Conservation (phyloP, 768 basidiomycete species). For the Kwoniella dejecticola region DNA sequence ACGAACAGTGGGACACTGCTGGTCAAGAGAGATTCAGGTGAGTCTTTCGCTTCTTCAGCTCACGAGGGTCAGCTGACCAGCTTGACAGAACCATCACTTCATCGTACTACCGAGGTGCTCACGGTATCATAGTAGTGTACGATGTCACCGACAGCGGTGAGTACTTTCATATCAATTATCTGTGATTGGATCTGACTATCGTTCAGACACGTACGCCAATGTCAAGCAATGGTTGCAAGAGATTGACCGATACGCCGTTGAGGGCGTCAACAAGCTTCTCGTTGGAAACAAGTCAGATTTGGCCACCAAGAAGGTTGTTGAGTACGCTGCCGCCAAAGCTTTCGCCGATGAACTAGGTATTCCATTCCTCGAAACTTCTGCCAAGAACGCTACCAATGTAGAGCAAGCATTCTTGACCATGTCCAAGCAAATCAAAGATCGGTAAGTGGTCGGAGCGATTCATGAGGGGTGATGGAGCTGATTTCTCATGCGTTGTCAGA, state of each 20-base stretch:
- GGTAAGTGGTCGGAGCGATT: slow-evolving; percentile 41
- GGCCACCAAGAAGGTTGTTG: slow-evolving; percentile 76
- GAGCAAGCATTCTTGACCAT: slow-evolving; percentile 98
- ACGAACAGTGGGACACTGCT: slow-evolving; percentile 90
- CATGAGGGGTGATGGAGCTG: background rate
- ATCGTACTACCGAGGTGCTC: slow-evolving; percentile 97
- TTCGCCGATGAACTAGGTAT: slow-evolving; percentile 91
- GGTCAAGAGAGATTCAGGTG: slow-evolving; percentile 77
- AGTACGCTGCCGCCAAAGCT: slow-evolving; percentile 59
- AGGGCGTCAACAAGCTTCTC: slow-evolving; percentile 98
- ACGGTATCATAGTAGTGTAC: slow-evolving; percentile 76
- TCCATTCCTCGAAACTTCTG: slow-evolving; percentile 96
- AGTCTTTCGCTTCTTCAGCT: background rate
- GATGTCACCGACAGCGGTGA: slow-evolving; percentile 48
- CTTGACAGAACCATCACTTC: slow-evolving; percentile 98
- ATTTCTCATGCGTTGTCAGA: slow-evolving; percentile 15
- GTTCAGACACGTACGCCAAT: slow-evolving; percentile 56
- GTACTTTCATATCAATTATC: slow-evolving; percentile 1
- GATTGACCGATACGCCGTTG: slow-evolving; percentile 97
- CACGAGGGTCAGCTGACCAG: no score
- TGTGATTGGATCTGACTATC: no score
- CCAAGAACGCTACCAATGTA: slow-evolving; percentile 94
- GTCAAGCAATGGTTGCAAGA: slow-evolving; percentile 98
- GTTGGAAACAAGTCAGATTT: slow-evolving; percentile 99
- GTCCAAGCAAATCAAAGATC: slow-evolving; percentile 68